phyloP scores from a whole-genome alignment of 306 rosid species.

The Fragaria vesca region DNA sequence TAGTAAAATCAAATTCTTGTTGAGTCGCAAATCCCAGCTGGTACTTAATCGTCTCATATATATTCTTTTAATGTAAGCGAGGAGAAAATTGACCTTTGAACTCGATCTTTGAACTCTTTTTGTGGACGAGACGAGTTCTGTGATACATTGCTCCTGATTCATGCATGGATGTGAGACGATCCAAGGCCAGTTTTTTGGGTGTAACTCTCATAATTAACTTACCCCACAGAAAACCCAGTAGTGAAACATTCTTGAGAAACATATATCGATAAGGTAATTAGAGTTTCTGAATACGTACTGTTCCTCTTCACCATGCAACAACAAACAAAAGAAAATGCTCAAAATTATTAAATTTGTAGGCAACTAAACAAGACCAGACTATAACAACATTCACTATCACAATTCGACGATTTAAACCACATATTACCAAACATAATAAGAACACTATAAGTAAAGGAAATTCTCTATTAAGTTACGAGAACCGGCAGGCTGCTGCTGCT shows the following conservation, averaged over 20 bases:
- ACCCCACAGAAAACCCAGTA: too few species aligned
- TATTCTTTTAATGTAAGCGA: too few species aligned
- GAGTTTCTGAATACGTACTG: not conserved
- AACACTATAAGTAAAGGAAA: not conserved
- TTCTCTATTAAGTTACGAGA: not conserved
- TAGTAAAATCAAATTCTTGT: not conserved
- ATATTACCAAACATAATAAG: not conserved
- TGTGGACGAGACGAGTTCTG: not conserved
- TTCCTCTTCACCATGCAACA: constrained; percentile 6
- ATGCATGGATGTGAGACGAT: too few species aligned
- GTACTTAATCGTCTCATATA: not conserved
- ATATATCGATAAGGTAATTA: not conserved
- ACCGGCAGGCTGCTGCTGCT: not conserved
- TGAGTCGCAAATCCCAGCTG: not conserved
- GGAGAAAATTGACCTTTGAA: not conserved
- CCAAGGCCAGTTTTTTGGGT: too few species aligned
- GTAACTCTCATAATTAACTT: too few species aligned
- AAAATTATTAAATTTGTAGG: constrained; percentile 17
- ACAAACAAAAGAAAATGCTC: constrained; percentile 3
- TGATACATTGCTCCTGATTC: not conserved
- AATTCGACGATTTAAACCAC: not conserved
- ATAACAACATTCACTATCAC: constrained; percentile 11
- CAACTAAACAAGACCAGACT: not conserved
- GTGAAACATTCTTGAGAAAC: not conserved
- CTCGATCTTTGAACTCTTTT: too few species aligned